Base-by-base conservation (phyloP, 2,329 filamentous ascomycete species). In the Cylindrodendrum hubeiense region DNA sequence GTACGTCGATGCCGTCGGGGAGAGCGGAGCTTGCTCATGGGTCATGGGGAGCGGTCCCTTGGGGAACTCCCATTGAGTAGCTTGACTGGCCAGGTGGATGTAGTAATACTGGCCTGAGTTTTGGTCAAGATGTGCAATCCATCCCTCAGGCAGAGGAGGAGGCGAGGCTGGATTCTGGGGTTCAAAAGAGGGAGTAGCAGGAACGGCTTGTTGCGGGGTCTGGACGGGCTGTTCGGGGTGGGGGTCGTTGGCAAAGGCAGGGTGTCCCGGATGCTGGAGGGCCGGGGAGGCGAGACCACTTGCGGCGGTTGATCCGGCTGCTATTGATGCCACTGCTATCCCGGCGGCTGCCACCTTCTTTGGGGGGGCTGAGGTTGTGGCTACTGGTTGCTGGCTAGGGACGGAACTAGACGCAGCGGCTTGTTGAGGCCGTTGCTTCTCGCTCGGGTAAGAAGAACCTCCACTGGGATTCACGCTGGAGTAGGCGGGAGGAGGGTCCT, bases 41-140 rank as follows among this genome's bases (percentile, higher is more conserved):
- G 93, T 93, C 58, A 98, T 85, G 1, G 95, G 95, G 24, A 94
- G 97, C 0, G 95, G 95, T 0, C 95, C 95, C 81, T 98, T 98
- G 28, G 96, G 96, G 71, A 98, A 98, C 76, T 99, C 96, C 96
- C 96, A 99, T 77, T 99, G 96, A 1, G 96, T 99, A 3, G 95
- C 94, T 77, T 98, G 96, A 0, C 93, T 95, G 2, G 95, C 93
- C 30, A 99, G 86, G 78, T 99, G 96, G 65, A 99, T 99, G 76
- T 99, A 99, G 79, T 99, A 99, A 80, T 98, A 99, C 77, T 98
- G 95, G 1, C 96, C 96, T 2, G 95, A 98, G 76, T 93, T 97
- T 71, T 94, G 93, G 77, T 99, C 96, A 5, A 98, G 86, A 78
- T 98, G 96, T 21, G 96, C 94, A 75, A 99, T 98, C 96, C 96